Evolutionary conservation across 1,139 yeast species (phyloP), one percentile per base, ranked within the genome.

Genomic region (Arxiozyma bovina): DNA sequence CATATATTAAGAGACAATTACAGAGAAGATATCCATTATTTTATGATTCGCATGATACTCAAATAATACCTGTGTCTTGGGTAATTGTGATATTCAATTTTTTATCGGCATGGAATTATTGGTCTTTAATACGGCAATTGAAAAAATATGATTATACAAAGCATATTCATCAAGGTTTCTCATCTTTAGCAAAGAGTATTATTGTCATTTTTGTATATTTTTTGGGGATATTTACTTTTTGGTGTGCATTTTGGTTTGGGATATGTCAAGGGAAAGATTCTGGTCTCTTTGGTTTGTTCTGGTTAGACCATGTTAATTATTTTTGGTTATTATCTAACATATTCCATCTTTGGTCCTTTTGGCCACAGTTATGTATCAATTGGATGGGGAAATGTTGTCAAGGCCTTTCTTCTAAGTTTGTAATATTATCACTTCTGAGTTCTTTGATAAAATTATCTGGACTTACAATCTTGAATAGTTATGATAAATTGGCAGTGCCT

Each of bases 281-380:
- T 27, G 73, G 73, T 0, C 57, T 50, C 38, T 61, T 63, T 53
- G 73, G 73, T 0, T 48, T 71, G 0, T 68, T 62, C 50, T 65
- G 62, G 45, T 52, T 70, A 25, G 74, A 72, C 52, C 68, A 69
- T 53, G 53, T 70, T n/a, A 69, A 69, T 55, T 65, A 59, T 48
- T 12, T 67, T 7, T 69, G 72, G 72, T 49, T 66, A 0, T 43
- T 62, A 1, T 66, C 64, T 3, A 60, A 63, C 42, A 3, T 60
- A 4, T 41, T 63, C 0, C 57, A 60, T 1, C 45, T 63, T 4
- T 50, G 63, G 40, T 64, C 64, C 51, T 61, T 64, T 47, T 38
- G 64, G 11, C 73, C 74, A 0, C 74, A 71, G 52, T 49, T 69
- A 8, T 61, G 65, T 7, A 30, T 69, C 3, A 69, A 68, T 53